phyloP scores from a whole-genome alignment of 768 basidiomycete species.

The Psilocybe tampanensis region DNA sequence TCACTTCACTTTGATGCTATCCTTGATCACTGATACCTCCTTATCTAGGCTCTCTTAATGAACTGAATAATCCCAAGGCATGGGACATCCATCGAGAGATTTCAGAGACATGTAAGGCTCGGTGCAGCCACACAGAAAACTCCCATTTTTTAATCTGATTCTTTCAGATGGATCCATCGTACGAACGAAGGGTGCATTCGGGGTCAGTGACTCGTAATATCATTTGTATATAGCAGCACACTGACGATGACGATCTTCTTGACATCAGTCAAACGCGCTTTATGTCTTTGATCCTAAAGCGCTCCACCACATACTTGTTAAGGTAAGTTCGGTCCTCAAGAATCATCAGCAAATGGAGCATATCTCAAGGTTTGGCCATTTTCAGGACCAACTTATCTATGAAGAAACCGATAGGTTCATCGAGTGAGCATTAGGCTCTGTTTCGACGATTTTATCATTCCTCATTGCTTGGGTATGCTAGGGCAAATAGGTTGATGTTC shows the following conservation, averaged over 20 bases:
- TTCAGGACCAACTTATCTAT: conserved; percentile 33
- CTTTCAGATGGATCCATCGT: conserved; percentile 15
- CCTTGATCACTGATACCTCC: background rate
- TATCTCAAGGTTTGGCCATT: too few species aligned
- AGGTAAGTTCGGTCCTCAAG: conserved; percentile 19
- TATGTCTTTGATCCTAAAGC: conserved; percentile 34
- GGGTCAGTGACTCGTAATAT: conserved; percentile 10
- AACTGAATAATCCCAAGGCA: conserved; percentile 15
- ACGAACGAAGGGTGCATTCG: conserved; percentile 18
- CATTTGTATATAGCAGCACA: conserved; percentile 24
- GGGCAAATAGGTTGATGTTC: conserved; percentile 22
- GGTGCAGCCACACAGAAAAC: background rate
- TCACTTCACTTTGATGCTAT: background rate
- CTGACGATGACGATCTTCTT: background rate
- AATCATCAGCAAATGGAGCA: background rate
- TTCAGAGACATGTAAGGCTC: conserved; percentile 28
- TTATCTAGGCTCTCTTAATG: background rate
- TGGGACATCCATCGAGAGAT: conserved; percentile 37
- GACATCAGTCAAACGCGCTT: background rate
- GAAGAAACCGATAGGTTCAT: conserved; percentile 28
- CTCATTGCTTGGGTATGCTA: background rate
- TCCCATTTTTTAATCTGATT: conserved; percentile 15
- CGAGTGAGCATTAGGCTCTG: conserved; percentile 12
- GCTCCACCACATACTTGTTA: conserved; percentile 35
- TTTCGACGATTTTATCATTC: background rate